Percentiles rank a stretch among this genome's conserved stretches.
Conservation (phyloP, 768 basidiomycete genomes). For the Roridomyces roridus region DNA sequence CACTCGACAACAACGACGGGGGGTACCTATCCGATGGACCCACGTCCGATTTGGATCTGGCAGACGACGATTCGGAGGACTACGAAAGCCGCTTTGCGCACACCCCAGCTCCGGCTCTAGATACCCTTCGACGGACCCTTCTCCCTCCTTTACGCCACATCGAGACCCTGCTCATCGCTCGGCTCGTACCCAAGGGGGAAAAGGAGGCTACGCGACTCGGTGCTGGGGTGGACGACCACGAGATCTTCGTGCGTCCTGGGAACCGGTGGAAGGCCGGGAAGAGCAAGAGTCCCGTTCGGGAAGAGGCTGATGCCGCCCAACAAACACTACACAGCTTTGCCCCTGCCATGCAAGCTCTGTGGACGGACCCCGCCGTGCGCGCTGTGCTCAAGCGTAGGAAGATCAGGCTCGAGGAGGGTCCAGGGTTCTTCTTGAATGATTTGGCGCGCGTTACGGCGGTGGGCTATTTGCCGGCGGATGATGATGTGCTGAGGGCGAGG, state of each 20-base stretch:
- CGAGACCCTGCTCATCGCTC: slow-evolving; percentile 72
- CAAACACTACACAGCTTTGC: slow-evolving; percentile 63
- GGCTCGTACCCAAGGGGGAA: slow-evolving; percentile 71
- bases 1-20: slow-evolving; percentile 31
- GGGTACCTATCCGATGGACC: too few relatives aligned
- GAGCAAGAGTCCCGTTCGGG: slow-evolving; percentile 37
- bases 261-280: slow-evolving; percentile 67
- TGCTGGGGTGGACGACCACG: slow-evolving; percentile 35
- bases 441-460: slow-evolving; percentile 68
- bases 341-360: slow-evolving; percentile 70
- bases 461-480: slow-evolving; percentile 72
- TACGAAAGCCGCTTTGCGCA: not conserved
- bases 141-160: slow-evolving; percentile 72
- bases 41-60: too few relatives aligned
- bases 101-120: not conserved
- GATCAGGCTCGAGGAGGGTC: slow-evolving; percentile 71
- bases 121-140: slow-evolving; percentile 35
- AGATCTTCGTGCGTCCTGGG: slow-evolving; percentile 70
- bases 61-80: not conserved
- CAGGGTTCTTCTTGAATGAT: slow-evolving; percentile 79
- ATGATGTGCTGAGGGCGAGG: slow-evolving; percentile 79
- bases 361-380: slow-evolving; percentile 67
- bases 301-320: slow-evolving; percentile 62
- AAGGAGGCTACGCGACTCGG: slow-evolving; percentile 56
- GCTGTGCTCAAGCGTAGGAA: slow-evolving; percentile 61